Evolutionary conservation across 2,329 filamentous ascomycete genomes (phyloP).

Genomic region (Calonectria crousiana): DNA sequence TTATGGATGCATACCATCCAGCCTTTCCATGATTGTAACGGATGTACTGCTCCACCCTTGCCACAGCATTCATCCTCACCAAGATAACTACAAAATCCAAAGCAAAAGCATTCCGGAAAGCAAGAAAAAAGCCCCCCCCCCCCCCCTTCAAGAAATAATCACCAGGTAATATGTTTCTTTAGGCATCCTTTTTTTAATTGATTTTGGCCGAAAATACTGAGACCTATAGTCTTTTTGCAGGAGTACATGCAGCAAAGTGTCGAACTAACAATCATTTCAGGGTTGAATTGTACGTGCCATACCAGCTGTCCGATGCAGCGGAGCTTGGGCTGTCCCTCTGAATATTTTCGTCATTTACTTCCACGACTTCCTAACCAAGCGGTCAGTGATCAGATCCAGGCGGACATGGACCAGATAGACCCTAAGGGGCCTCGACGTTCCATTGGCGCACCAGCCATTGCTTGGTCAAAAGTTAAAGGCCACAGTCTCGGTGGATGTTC

Average conservation of each 20-base stretch:
- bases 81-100: background rate
- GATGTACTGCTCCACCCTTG: background rate
- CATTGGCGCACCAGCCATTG: background rate
- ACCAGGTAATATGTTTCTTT: no score
- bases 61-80: background rate
- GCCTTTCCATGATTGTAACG: background rate
- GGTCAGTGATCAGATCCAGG: background rate
- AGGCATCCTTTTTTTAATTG: background rate
- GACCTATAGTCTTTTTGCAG: no score
- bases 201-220: background rate
- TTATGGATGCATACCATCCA: background rate
- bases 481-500: background rate
- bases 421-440: background rate
- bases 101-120: background rate
- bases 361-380: background rate
- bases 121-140: background rate
- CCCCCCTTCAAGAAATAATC: background rate
- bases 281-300: no score
- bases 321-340: background rate
- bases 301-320: background rate
- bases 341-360: background rate
- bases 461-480: background rate
- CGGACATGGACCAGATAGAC: background rate
- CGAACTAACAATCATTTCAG: background rate
- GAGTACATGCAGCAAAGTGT: background rate